Base-by-base conservation (phyloP, 1,284 basidiomycete species). In the Boletus semigastroideus region DNA sequence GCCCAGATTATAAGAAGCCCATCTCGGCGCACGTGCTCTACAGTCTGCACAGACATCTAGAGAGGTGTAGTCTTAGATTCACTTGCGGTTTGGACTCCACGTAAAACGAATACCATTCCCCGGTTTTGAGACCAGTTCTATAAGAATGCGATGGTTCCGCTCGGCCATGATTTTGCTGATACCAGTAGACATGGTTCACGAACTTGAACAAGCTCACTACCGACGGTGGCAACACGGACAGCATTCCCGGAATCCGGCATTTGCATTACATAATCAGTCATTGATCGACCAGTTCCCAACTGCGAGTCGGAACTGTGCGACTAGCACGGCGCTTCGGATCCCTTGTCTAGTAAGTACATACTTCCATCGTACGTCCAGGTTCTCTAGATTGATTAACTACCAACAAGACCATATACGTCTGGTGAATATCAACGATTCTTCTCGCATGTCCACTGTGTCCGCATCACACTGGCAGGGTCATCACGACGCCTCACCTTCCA, bases 11-110 rank as follows among this genome's bases (percentile, higher is more conserved):
- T 88, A 74, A 4, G 87, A 90, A 2, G 89, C 85, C 92, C 92
- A 94, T 73, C 92, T 74, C 5, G 91, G 90, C 59, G 78, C 78
- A 54, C 82, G 78, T 28, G 83, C 74, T 68, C 86, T 89, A 71
- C 92, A 94, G 70, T 94, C 92, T 10, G 92, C 92, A 67, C 92
- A 94, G 20, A 81, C 64, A 68, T 90, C 90, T 91, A 28, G 33
- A 39, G 25, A 42, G 50, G 45, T 27, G 50, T 37, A 42, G 44
- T 17, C 55, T 51, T 50, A 53, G 46, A 28, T 13, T 49, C 27
- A 51, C 52, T 19, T 53, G 39, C 12, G 41, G 38, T 28, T 46
- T 42, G 38, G 22, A 10, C 14, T 33, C 22, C 20, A 33, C n/a
- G 42, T 1, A 52, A 13, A 39, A 19, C 27, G 30, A 53, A 76